phyloP scores from a whole-genome alignment of 805 yeast genomes.

The Candida saitoana region DNA sequence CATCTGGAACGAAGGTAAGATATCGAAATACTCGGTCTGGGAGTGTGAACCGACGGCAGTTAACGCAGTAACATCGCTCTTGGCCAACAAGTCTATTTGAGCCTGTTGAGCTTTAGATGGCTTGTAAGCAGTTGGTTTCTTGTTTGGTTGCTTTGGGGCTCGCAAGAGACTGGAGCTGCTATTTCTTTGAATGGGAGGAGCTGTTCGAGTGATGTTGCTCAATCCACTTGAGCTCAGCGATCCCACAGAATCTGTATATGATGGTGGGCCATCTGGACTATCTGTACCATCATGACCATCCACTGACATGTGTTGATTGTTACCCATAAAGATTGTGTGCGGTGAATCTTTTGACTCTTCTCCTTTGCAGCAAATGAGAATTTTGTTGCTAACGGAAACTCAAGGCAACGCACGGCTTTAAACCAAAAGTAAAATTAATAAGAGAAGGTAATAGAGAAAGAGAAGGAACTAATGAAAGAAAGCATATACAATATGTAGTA shows the following conservation, averaged over 20 bases:
- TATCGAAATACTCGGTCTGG: slow-evolving; percentile 46
- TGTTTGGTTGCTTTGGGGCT: neutral
- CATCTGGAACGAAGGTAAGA: slow-evolving; percentile 68
- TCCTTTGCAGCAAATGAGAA: too few species aligned
- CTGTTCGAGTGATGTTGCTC: neutral
- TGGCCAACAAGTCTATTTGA: slow-evolving; percentile 25
- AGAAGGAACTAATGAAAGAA: too few species aligned
- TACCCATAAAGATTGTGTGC: too few species aligned
- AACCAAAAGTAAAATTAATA: too few species aligned
- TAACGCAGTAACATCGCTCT: slow-evolving; percentile 10
- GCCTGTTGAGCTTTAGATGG: slow-evolving; percentile 34
- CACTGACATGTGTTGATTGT: too few species aligned
- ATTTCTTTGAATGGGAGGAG: slow-evolving; percentile 3
- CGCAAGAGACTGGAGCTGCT: slow-evolving; percentile 6
- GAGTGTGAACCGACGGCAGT: slow-evolving; percentile 23
- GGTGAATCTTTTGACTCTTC: too few species aligned
- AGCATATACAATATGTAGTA: too few species aligned
- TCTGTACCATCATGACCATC: neutral
- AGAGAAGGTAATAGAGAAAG: too few species aligned
- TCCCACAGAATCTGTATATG: slow-evolving; percentile 16
- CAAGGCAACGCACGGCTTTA: too few species aligned
- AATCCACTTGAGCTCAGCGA: slow-evolving; percentile 5
- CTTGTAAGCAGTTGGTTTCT: slow-evolving; percentile 26
- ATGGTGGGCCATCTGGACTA: slow-evolving; percentile 15
- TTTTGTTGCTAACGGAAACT: too few species aligned